Percentiles rank a stretch among this genome's conserved stretches.
These are phyloP conservation scores for Geotrichum bryndzae DNA, from an alignment of 1,139 yeast species.

Conservation along the genomic window DNA sequence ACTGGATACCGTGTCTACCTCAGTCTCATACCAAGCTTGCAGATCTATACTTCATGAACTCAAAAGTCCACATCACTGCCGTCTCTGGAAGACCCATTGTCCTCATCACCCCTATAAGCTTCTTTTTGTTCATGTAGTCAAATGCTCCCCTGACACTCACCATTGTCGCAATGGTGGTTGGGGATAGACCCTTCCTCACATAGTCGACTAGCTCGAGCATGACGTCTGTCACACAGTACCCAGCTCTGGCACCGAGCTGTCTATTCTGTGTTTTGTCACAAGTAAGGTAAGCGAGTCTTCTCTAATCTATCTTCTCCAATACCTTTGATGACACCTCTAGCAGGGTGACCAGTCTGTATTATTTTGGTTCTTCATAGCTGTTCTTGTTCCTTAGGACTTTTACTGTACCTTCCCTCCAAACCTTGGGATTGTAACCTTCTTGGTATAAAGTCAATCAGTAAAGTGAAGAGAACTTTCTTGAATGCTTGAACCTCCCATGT, in stretches of 20 bases:
- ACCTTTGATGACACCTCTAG: too few relatives aligned
- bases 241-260: conserved; percentile 18
- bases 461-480: not conserved
- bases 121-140: conserved; percentile 18
- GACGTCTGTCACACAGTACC: conserved; percentile 18
- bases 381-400: not conserved
- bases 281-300: not conserved
- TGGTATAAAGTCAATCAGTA: not conserved
- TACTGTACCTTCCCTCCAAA: not conserved
- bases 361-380: not conserved
- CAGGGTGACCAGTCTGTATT: not conserved
- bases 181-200: not conserved
- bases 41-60: not conserved
- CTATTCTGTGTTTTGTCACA: conserved; percentile 4
- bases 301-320: too few relatives aligned
- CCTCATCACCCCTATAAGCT: conserved; percentile 8
- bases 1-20: not conserved
- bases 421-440: not conserved
- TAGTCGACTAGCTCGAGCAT: conserved; percentile 6
- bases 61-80: not conserved
- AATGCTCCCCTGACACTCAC: conserved; percentile 22
- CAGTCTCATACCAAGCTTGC: not conserved
- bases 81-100: not conserved
- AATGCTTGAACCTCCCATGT: not conserved
- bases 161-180: conserved; percentile 11